Base-by-base conservation (phyloP, 805 yeast species). In the Nakazawaea populi region DNA sequence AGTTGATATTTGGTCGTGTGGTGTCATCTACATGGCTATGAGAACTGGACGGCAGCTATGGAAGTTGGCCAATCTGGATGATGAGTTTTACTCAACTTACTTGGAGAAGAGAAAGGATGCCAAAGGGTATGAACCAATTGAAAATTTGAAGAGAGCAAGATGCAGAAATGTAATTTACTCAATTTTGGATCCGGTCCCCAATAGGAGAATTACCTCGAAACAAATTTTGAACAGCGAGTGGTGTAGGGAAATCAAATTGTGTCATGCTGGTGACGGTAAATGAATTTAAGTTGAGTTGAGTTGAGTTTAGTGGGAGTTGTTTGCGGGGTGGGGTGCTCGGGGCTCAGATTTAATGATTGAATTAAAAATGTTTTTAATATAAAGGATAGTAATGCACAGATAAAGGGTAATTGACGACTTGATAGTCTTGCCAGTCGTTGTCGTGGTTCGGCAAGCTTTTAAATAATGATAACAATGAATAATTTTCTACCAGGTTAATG, bases 101-200 rank as follows among this genome's bases (percentile, higher is more conserved):
- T 68, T 91, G 53, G 75, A 75, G 46, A 90, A 88, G 52, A 75
- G 98, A 53, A 89, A 85, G 63, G 87, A 86, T 55, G 83, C 86
- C 27, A 77, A 83, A 27, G 97, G 97, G 1, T 94, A 89, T 62
- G 95, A 87, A 61, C 98, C 98, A 1, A 89, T 92, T 53, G 98
- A 92, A 68, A 65, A 71, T 47, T 71, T 92, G 59, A 87, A 92
- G 61, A 73, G 96, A 38, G 91, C 95, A 1, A 74, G 96, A 59
- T 91, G 98, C 64, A 75, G 96, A 48, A 92, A 92, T 61, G 98
- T 92, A 40, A 86, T 94, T 52, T 92, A 92, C 65, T 88, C 96
- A 24, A 87, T 94, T 50, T 72, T 94, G 58, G 98, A 94, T 63
- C 99, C 99, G 1, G 82, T 85, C 35, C 96, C 99, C 4, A 72